phyloP scores from a whole-genome alignment of 2,329 filamentous ascomycete genomes.

The Huntiella decipiens region DNA sequence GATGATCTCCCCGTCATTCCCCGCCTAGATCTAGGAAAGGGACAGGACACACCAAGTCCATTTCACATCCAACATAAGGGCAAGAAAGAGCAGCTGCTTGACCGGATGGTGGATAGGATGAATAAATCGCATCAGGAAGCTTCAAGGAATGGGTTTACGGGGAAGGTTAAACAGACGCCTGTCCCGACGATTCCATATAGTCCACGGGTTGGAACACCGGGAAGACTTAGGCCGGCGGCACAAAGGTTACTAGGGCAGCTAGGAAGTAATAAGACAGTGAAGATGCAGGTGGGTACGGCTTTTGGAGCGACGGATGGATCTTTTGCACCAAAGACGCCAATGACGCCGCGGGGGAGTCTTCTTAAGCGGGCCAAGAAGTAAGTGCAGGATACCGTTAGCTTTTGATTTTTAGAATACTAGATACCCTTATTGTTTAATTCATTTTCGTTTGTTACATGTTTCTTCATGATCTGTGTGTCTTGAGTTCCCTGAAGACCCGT shows the following conservation, averaged over 20 bases:
- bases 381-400: neutral
- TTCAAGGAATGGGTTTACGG: constrained; percentile 38
- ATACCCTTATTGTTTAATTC: neutral
- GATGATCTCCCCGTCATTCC: constrained; percentile 14
- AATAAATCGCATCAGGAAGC: constrained; percentile 50
- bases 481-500: neutral
- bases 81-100: constrained; percentile 61
- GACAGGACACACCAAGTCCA: constrained; percentile 50
- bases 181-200: constrained; percentile 54
- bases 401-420: neutral
- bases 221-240: constrained; percentile 51
- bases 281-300: neutral
- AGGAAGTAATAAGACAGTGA: constrained; percentile 4
- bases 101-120: constrained; percentile 70
- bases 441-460: neutral
- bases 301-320: neutral
- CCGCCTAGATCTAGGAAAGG: constrained; percentile 38
- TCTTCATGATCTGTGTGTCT: neutral
- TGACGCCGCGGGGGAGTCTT: constrained; percentile 1
- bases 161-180: constrained; percentile 38
- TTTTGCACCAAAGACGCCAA: neutral
- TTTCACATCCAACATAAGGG: constrained; percentile 63
- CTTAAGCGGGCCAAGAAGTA: constrained; percentile 1
- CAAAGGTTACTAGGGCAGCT: constrained; percentile 43
- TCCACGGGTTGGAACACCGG: constrained; percentile 30